Conservation (phyloP, 1,284 basidiomycete species). For the Quambalaria eucalypti region DNA sequence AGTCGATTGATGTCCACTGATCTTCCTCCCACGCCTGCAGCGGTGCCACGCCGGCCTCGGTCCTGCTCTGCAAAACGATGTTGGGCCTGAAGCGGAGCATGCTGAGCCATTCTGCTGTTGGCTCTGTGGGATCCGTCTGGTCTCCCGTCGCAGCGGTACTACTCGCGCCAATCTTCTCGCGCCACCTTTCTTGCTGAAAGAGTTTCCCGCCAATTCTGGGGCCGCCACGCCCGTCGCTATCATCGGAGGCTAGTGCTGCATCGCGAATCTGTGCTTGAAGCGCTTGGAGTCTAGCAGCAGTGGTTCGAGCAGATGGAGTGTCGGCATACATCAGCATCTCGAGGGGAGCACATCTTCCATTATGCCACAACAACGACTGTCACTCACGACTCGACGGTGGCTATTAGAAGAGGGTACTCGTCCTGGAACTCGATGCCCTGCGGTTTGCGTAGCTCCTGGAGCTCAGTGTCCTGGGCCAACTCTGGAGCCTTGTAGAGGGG, state of each 20-base stretch:
- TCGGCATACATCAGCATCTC: too few species aligned
- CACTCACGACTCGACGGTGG: constrained; percentile 21
- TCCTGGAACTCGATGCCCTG: constrained; percentile 32
- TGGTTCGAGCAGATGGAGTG: too few species aligned
- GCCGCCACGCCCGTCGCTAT: constrained; percentile 9
- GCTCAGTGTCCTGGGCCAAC: background rate
- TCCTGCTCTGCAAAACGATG: constrained; percentile 13
- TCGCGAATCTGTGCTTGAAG: constrained; percentile 14
- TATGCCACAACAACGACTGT: too few species aligned
- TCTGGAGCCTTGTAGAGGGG: constrained; percentile 29
- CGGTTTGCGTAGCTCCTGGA: constrained; percentile 10
- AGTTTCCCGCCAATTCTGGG: constrained; percentile 7
- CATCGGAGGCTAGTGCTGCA: constrained; percentile 1
- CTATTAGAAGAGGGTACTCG: constrained; percentile 30
- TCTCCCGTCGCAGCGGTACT: constrained; percentile 1
- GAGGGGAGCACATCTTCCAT: too few species aligned
- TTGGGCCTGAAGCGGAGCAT: constrained; percentile 30
- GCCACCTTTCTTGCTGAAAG: constrained; percentile 6
- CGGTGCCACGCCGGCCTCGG: background rate
- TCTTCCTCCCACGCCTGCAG: background rate
- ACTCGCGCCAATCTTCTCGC: constrained; percentile 2
- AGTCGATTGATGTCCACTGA: background rate
- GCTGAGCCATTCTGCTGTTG: constrained; percentile 1
- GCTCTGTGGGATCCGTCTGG: background rate
- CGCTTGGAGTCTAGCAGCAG: constrained; percentile 9